Base-by-base conservation (phyloP, 164 flowering plant genomes). In the Saururus chinensis region DNA sequence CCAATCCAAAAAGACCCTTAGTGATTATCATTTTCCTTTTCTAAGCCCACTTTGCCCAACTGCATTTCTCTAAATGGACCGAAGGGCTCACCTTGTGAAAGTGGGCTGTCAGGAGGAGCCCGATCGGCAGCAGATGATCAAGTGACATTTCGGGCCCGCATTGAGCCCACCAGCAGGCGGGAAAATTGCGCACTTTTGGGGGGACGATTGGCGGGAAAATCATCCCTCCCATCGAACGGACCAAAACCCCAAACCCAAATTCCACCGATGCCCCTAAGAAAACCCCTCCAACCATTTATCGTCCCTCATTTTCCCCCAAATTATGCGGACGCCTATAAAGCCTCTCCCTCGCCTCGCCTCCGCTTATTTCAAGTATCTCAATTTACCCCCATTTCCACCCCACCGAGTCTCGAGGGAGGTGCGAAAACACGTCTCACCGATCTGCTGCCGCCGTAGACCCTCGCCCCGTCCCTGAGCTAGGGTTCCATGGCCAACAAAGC, bases 401-500 rank as follows among this genome's bases (percentile, higher is more conserved):
- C 49, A 12, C 17, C 49, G 4, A 17, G 4, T 13, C 11, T 13
- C 11, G 2, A 41, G 45, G 8, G 8, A 13, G 11, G 11, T 8
- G 45, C 2, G 45, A 13, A 3, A 13, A 45, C 17, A 3, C 35
- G 4, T 37, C 60, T 0, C 60, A 35, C 55, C 40, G 4, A 25
- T 60, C 25, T 60, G 20, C 23, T 26, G 22, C 55, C 11, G 23
- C 35, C 19, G 24, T 12, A n/a, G n/a, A 35, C 45, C 60, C 60
- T 58, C 48, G 45, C 20, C 0, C 16, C 7, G 1, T 8, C 6
- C 13, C 17, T 2, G 58, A 24, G 25, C 35, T 55, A 16, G 22
- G 60, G 17, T 17, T 17, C 71, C 55, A 84, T 84, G 89, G 86
- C 82, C 74, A 84, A 45, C 13, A 45, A 65, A 60, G 67, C 71